Base-by-base conservation (phyloP, 306 rosid species). In the Canavalia ensiformis region DNA sequence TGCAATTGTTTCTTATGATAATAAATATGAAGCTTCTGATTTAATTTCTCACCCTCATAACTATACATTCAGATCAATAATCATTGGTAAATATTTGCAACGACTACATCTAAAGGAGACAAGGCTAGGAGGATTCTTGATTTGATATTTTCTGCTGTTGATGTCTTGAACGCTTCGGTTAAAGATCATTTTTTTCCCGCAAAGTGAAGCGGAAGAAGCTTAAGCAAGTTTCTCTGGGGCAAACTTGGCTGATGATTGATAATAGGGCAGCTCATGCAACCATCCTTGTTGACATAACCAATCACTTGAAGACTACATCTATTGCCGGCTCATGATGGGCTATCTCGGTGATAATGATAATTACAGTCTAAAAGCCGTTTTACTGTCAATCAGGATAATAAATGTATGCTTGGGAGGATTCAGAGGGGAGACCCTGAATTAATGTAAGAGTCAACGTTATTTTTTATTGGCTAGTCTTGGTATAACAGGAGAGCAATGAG, bases 251-350 rank as follows among this genome's bases (percentile, higher is more conserved):
- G 49, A 62, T 75, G 58, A 75, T 29, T 47, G 49, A 33, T 44
- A 54, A 76, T 56, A 62, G 80, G 80, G 65, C 35, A 69, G 30
- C 8, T 50, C 62, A 51, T 71, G 62, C n/a, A 49, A 50, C 62
- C 60, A 31, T 51, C 62, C 33, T 12, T 71, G 51, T 13, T 50
- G 76, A 7, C 76, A 51, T n/a, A 51, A 12, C 31, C 50, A 39
- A 65, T n/a, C 31, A 5, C 12, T n/a, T n/a, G 31, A 65, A 39
- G 49, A n/a, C 47, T 35, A 2, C 12, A 2, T 65, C 2, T 39
- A 5, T 37, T 0, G 5, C 33, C n/a, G 31, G 39, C 39, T 65
- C 50, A n/a, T 39, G 70, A 65, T 65, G 33, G 70, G n/a, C 30
- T 64, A 37, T 35, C 49, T 12, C 5, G 46, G 49, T 64, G 49